Base-by-base conservation (phyloP, 192 early-diverging fungal species). In the Coemansia sp. region DNA sequence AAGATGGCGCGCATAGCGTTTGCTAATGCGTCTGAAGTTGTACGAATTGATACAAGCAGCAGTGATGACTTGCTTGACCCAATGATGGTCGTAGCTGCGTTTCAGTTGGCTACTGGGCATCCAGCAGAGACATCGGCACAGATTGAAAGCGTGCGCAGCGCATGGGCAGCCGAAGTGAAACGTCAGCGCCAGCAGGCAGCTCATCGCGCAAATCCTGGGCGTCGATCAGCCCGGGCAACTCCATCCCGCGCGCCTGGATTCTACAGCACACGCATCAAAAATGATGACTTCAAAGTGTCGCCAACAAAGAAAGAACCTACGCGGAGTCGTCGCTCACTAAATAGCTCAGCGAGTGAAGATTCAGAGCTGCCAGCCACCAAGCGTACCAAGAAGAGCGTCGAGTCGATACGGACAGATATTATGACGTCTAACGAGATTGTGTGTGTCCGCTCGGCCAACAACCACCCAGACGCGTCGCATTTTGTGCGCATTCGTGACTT, bases 401-500 rank as follows among this genome's bases (percentile, higher is more conserved):
- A 10, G 52, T 22, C 22, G 2, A 23, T 54, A 2, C 25, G n/a
- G 52, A 8, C 2, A 22, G 20, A 25, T 9, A 34, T 54, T 28
- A 23, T n/a, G 14, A 22, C 21, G n/a, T n/a, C 21, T 3, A 54
- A 26, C 34, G 50, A 53, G n/a, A 17, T 26, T 9, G 15, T 57
- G 5, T 47, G 48, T 3, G 17, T 49, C 0, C 12, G 21, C 0
- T 11, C 46, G 12, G 14, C 40, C 0, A 9, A 17, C 49, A 63
- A 59, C 11, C 38, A 56, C 7, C 60, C 60, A 3, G 56, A 42
- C 7, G 19, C 34, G 17, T 40, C 31, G 5, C 47, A 57, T 19
- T 19, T 69, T 21, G 19, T 51, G 54, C 44, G 52, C 5, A 28
- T 4, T 25, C 54, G 8, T 1, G 66, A 40, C 36, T 66, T 66